Conservation (phyloP, 108 stramenopile genomes). For the Cylindrotheca closterium region DNA sequence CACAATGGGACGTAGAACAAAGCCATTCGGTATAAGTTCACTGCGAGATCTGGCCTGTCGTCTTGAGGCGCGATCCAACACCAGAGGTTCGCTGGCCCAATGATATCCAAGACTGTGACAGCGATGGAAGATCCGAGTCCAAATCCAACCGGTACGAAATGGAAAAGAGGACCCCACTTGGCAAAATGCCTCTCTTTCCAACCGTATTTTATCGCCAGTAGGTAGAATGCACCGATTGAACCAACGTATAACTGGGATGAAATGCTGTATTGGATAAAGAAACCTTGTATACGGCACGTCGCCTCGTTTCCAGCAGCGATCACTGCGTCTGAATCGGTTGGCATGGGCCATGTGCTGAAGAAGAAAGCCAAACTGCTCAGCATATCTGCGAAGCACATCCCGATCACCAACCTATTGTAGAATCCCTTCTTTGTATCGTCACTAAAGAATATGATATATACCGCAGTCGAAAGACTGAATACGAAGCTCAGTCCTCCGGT, state of each 20-base stretch:
- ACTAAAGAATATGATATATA: not conserved
- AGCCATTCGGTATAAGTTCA: slow-evolving; percentile 47
- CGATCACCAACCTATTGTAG: slow-evolving; percentile 38
- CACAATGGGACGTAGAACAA: slow-evolving; percentile 50
- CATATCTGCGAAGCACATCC: slow-evolving; percentile 26
- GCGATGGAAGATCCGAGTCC: slow-evolving; percentile 27
- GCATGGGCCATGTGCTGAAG: slow-evolving; percentile 28
- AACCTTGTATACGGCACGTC: slow-evolving; percentile 40
- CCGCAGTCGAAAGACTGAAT: too few relatives aligned
- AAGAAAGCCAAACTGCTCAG: slow-evolving; percentile 12
- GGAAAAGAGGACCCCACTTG: slow-evolving; percentile 15
- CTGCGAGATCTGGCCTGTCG: not conserved
- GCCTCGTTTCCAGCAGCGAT: slow-evolving; percentile 15
- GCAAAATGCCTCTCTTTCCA: slow-evolving; percentile 25
- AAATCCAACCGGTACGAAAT: slow-evolving; percentile 23
- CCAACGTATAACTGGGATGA: slow-evolving; percentile 30
- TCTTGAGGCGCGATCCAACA: slow-evolving; percentile 31
- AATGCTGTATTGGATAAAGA: slow-evolving; percentile 33
- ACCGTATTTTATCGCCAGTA: slow-evolving; percentile 35
- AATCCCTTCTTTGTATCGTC: not conserved
- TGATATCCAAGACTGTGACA: slow-evolving; percentile 11
- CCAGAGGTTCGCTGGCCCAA: slow-evolving; percentile 24
- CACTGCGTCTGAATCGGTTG: not conserved
- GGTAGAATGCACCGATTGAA: slow-evolving; percentile 36
- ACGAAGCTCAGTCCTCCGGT: too few relatives aligned